Base-by-base conservation (phyloP, 805 yeast genomes). In the Starmerella riodocensis region DNA sequence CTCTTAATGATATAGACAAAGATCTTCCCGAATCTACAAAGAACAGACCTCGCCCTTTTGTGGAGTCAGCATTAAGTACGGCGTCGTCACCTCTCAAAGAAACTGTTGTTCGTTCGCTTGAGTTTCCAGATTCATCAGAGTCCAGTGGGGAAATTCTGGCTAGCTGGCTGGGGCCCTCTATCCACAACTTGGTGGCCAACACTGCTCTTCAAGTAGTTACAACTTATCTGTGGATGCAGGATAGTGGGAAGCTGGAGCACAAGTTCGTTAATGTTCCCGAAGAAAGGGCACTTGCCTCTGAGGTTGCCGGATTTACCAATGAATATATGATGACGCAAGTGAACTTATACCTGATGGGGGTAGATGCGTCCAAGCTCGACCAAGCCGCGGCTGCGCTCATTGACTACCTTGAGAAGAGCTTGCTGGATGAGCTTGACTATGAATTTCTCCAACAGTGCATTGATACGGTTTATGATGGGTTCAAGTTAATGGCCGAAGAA, bases 71-170 rank as follows among this genome's bases (percentile, higher is more conserved):
- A 6, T 13, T 30, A 5, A 39, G 32, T 7, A 36, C 39, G 19
- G 70, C 70, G 29, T 55, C 69, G 46, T 67, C 65, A 7, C 49
- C 66, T 55, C 34, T 67, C 58, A 29, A 50, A 3, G 53, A 68
- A 36, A 57, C 62, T 2, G 54, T 66, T 5, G 59, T 69, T 11
- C 66, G 70, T 28, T 66, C 63, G 4, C 70, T 85, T 20, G 77
- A 74, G 42, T 91, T 91, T 53, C 94, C 97, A 2, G 97, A 91
- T 52, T 69, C 73, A 42, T 94, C 84, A 53, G 96, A 85, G 59
- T 66, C 80, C 11, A 71, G 76, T 58, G 93, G 94, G 27, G 91
- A 82, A 51, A 53, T 83, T 1, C 53, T 69, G 14, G 59, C 91
- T 20, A 64, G 80, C 3, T 86, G 94, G 88, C 67, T 82, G 36